These are phyloP conservation scores for Fraxinus paxiana DNA, from an alignment of 305 asterid genomes.

Conservation along the genomic window DNA sequence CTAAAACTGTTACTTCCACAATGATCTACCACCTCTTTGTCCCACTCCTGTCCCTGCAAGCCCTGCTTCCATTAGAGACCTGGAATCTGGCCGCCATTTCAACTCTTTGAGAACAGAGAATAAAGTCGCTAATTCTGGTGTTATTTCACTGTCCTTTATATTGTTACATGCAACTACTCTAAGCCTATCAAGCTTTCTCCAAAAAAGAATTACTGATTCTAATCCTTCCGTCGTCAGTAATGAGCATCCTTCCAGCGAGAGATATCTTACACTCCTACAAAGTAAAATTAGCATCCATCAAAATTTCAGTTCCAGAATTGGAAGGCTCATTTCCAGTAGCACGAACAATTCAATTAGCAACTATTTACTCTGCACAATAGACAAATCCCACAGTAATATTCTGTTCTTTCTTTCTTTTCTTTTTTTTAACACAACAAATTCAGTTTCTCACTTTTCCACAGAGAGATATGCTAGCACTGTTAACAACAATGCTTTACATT, in stretches of 20 bases:
- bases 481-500: not conserved
- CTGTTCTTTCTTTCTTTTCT: not conserved
- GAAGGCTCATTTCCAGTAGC: not conserved
- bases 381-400: not conserved
- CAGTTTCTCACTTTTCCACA: not conserved
- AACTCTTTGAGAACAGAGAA: conserved; percentile 75
- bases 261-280: conserved; percentile 53
- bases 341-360: not conserved
- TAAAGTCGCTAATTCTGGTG: conserved; percentile 58
- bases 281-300: conserved; percentile 22
- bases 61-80: conserved; percentile 49
- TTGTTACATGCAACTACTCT: conserved; percentile 70
- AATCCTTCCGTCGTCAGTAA: conserved; percentile 69
- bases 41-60: conserved; percentile 73
- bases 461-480: not conserved
- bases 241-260: conserved; percentile 86
- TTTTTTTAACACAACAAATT: not conserved
- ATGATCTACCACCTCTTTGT: conserved; percentile 61
- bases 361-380: not conserved
- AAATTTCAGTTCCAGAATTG: not conserved
- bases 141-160: conserved; percentile 67
- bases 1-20: conserved; percentile 37
- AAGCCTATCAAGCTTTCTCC: conserved; percentile 64
- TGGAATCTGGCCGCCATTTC: conserved; percentile 82
- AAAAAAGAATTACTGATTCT: conserved; percentile 64